Conservation (phyloP, 192 early-diverging fungal genomes). For the Geranomyces variabilis region DNA sequence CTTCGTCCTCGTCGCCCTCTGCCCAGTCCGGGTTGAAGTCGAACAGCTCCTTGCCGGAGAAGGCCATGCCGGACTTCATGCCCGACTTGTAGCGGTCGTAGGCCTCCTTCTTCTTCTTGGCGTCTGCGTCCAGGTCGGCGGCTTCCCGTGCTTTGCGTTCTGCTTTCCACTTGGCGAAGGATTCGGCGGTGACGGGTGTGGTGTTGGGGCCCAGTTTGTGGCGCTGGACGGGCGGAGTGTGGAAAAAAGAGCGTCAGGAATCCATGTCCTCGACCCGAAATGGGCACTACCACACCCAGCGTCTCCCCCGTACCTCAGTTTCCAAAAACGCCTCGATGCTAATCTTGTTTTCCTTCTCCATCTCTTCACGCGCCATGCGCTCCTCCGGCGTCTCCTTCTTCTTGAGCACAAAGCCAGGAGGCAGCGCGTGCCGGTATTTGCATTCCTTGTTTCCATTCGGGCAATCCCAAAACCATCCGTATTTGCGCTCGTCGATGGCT, state of each 20-base stretch:
- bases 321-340: conserved; percentile 98
- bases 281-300: too few relatives aligned
- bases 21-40: conserved; percentile 95
- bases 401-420: conserved; percentile 94
- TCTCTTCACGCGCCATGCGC: conserved; percentile 65
- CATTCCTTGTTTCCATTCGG: conserved; percentile 91
- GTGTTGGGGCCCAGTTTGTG: conserved; percentile 90
- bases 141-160: conserved; percentile 75
- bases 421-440: conserved; percentile 96
- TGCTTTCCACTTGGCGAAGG: conserved; percentile 92
- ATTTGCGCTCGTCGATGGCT: conserved; percentile 92
- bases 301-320: conserved; percentile 73
- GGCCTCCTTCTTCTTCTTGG: conserved; percentile 63
- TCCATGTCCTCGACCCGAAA: too few relatives aligned
- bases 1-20: conserved; percentile 73
- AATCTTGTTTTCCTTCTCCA: conserved; percentile 79
- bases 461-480: conserved; percentile 99
- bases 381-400: conserved; percentile 80
- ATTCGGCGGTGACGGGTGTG: conserved; percentile 93
- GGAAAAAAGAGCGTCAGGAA: neutral
- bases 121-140: conserved; percentile 64
- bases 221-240: conserved; percentile 57
- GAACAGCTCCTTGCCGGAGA: conserved; percentile 94
- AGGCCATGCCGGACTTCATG: conserved; percentile 81
- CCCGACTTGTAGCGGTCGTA: conserved; percentile 89